Evolutionary conservation across 83 land plant species (phyloP).

Genomic region (Diphasiastrum complanatum): DNA sequence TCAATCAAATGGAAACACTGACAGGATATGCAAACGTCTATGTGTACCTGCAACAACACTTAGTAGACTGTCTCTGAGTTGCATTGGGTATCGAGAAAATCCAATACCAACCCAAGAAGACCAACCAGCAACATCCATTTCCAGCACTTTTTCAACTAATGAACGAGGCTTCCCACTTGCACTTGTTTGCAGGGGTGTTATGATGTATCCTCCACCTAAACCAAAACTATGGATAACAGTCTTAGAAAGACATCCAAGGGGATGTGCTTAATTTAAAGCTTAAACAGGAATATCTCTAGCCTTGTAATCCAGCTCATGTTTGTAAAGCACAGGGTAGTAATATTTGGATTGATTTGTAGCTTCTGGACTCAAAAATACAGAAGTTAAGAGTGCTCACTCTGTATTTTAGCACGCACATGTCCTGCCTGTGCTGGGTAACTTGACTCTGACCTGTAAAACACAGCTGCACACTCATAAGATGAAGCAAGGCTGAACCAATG

Average conservation of each 20-base stretch:
- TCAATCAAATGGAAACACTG: not conserved
- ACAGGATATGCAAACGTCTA: not conserved
- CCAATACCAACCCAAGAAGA: conserved; percentile 18
- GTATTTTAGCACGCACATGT: conserved; percentile 28
- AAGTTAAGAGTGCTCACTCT: conserved; percentile 17
- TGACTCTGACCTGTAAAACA: conserved; percentile 29
- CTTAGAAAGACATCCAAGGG: not conserved
- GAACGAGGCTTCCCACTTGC: conserved; percentile 25
- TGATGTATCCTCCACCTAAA: conserved; percentile 33
- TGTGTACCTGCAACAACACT: conserved; percentile 28
- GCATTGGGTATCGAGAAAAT: conserved; percentile 13
- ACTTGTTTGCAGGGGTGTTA: conserved; percentile 24
- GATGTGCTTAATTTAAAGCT: no score
- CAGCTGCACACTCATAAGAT: conserved; percentile 25
- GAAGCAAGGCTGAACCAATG: not conserved
- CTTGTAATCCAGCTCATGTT: not conserved
- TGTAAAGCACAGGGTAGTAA: no score
- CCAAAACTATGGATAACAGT: not conserved
- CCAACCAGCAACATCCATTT: conserved; percentile 30
- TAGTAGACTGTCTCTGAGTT: conserved; percentile 23
- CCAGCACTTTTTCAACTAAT: conserved; percentile 27
- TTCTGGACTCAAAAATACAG: no score
- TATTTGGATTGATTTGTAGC: no score
- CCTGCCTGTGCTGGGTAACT: conserved; percentile 21
- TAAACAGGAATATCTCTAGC: not conserved